Conservation (phyloP, 768 basidiomycete species). For the Leucosporidium yakuticum region DNA sequence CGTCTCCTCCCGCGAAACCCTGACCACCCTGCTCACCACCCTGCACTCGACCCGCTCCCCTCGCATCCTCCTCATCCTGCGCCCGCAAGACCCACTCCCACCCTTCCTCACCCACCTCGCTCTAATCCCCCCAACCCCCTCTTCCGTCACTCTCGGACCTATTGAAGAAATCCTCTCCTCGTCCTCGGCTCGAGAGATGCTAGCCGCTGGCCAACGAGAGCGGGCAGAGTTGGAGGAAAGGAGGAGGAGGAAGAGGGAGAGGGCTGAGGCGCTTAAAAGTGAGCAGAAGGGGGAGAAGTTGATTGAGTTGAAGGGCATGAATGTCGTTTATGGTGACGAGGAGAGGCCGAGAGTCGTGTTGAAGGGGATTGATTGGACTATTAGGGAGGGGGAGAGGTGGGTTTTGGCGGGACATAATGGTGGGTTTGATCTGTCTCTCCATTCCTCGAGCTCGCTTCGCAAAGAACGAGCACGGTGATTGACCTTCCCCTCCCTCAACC, state of each 20-base stretch:
- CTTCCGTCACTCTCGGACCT: slow-evolving; percentile 4
- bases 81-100: slow-evolving; percentile 66
- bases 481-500: too few relatives aligned
- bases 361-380: slow-evolving; percentile 70
- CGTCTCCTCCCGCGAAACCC: slow-evolving; percentile 52
- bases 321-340: slow-evolving; percentile 57
- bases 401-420: slow-evolving; percentile 86
- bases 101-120: slow-evolving; percentile 67
- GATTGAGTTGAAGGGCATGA: slow-evolving; percentile 61
- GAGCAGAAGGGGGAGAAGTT: slow-evolving; percentile 43
- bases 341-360: slow-evolving; percentile 45
- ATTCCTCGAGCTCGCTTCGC: background rate
- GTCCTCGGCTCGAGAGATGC: background rate
- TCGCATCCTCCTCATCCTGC: slow-evolving; percentile 60
- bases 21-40: slow-evolving; percentile 55
- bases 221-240: slow-evolving; percentile 2
- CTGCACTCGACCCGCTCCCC: slow-evolving; percentile 54
- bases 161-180: slow-evolving; percentile 10
- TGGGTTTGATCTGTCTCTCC: slow-evolving; percentile 40
- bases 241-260: background rate
- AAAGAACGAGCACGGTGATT: too few relatives aligned
- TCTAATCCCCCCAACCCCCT: background rate
- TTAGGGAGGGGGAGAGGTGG: slow-evolving; percentile 77
- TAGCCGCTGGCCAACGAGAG: slow-evolving; percentile 6
- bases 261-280: background rate